Percentiles rank a stretch among this genome's conserved stretches.
Conservation (phyloP, 2,329 filamentous ascomycete species). For the Cercospora janseana region DNA sequence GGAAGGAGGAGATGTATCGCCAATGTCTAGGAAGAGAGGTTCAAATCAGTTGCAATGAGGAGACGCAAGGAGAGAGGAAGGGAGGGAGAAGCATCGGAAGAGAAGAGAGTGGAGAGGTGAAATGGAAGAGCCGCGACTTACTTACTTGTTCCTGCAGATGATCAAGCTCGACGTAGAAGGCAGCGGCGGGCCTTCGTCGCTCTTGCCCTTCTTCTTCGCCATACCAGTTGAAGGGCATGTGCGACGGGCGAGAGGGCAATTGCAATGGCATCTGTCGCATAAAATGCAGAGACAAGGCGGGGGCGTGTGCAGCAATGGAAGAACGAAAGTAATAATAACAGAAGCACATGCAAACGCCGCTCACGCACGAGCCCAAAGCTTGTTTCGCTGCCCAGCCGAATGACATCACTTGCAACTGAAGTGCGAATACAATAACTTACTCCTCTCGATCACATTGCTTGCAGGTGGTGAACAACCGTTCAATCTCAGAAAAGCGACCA, state of each 20-base stretch:
- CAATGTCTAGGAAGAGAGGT: constrained; percentile 62
- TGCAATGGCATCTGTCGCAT: too few relatives aligned
- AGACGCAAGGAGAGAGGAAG: neutral
- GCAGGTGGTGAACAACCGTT: too few relatives aligned
- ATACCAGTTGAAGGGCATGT: constrained; percentile 23
- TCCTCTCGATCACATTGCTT: too few relatives aligned
- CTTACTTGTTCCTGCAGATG: constrained; percentile 68
- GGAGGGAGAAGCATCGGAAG: constrained; percentile 4
- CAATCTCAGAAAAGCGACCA: neutral
- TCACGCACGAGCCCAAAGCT: constrained; percentile 3
- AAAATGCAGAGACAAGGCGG: too few relatives aligned
- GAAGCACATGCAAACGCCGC: constrained; percentile 6
- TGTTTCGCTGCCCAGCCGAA: neutral
- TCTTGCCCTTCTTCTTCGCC: constrained; percentile 37
- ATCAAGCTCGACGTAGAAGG: constrained; percentile 53
- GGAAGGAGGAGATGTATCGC: constrained; percentile 79
- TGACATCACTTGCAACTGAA: neutral
- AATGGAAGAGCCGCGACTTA: constrained; percentile 36
- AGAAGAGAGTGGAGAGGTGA: too few relatives aligned
- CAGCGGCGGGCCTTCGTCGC: constrained; percentile 21
- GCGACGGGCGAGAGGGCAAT: too few relatives aligned
- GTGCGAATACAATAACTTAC: neutral
- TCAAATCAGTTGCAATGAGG: neutral
- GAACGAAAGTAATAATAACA: neutral
- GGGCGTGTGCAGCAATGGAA: neutral